Conservation (phyloP, 805 yeast genomes). For the Metschnikowia sp. region DNA sequence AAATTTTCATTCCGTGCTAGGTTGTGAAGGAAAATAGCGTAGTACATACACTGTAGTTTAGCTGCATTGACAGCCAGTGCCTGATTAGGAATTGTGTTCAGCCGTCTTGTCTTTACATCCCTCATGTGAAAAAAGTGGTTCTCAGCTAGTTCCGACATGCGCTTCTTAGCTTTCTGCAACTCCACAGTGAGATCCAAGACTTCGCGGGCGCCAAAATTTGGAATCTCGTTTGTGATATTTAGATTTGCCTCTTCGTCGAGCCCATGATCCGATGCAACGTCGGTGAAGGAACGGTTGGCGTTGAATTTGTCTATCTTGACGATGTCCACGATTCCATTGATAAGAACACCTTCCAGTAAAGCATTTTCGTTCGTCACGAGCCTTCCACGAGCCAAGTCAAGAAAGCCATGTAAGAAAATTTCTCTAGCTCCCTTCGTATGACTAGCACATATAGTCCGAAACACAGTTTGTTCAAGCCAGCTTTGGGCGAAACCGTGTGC, state of each 20-base stretch:
- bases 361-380: slow-evolving; percentile 12
- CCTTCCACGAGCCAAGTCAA: slow-evolving; percentile 28
- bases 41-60: slow-evolving; percentile 59
- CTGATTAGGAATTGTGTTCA: slow-evolving; percentile 45
- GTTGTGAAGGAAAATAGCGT: slow-evolving; percentile 40
- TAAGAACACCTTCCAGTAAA: slow-evolving; percentile 33
- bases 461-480: slow-evolving; percentile 43
- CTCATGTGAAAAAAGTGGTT: slow-evolving; percentile 13
- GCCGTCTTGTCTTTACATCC: slow-evolving; percentile 65
- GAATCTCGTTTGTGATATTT: not conserved
- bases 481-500: slow-evolving; percentile 23
- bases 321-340: slow-evolving; percentile 52
- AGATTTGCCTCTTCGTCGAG: not conserved
- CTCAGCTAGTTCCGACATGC: slow-evolving; percentile 5
- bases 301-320: slow-evolving; percentile 5
- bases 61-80: slow-evolving; percentile 47
- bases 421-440: slow-evolving; percentile 58
- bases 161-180: slow-evolving; percentile 7
- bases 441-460: slow-evolving; percentile 39
- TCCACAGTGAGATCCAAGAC: slow-evolving; percentile 7
- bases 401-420: slow-evolving; percentile 51
- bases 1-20: slow-evolving; percentile 15
- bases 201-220: not conserved
- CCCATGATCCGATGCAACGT: not conserved
- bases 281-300: not conserved